Conservation (phyloP, 192 early-diverging fungal species). For the Pecoramyces ruminantium region DNA sequence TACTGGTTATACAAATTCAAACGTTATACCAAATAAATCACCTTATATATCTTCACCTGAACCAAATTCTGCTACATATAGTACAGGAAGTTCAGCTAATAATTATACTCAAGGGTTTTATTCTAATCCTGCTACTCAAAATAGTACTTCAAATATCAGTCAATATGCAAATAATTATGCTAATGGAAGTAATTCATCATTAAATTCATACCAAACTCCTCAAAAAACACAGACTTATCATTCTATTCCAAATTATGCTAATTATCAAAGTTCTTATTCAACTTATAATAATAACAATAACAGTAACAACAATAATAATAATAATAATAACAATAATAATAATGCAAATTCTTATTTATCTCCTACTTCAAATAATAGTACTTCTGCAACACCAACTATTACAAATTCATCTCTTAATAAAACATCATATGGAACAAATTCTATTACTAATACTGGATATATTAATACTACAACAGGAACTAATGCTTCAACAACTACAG, state of each 20-base stretch:
- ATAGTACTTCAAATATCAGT: background rate
- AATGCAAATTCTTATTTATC: background rate
- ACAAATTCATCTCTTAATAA: background rate
- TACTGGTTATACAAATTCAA: background rate
- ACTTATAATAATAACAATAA: too few relatives aligned
- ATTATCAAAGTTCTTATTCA: background rate
- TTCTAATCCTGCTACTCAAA: background rate
- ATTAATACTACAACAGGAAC: background rate
- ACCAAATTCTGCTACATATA: background rate
- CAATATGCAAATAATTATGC: background rate
- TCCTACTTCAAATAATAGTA: background rate
- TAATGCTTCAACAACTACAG: background rate
- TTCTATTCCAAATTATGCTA: background rate
- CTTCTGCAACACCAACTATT: background rate
- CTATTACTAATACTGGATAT: background rate
- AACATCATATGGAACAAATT: too few relatives aligned
- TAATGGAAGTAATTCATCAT: background rate
- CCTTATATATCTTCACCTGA: background rate
- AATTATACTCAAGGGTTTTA: background rate
- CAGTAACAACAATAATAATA: too few relatives aligned
- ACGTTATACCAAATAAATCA: background rate
- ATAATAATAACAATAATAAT: too few relatives aligned
- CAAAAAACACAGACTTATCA: background rate
- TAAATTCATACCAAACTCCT: background rate
- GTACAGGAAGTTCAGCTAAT: background rate